Conservation (phyloP, 345 rosid species). For the Eucalyptus coolabah region DNA sequence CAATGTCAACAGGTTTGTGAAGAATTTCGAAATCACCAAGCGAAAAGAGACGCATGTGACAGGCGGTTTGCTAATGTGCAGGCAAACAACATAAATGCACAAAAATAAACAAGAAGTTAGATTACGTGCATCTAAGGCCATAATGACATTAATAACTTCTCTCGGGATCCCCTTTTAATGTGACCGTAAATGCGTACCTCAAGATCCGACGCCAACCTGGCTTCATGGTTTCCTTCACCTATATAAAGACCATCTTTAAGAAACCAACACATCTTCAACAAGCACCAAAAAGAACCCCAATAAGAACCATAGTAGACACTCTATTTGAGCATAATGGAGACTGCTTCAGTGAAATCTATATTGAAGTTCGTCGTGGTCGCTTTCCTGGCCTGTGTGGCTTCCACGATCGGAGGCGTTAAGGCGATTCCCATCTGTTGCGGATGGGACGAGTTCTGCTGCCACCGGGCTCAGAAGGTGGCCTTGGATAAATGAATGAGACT, state of each 20-base stretch:
- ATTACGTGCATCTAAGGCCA: not conserved
- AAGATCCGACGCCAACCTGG: not conserved
- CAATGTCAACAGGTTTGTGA: not conserved
- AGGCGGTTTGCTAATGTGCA: not conserved
- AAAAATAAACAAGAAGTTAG: not conserved
- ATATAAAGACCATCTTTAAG: not conserved
- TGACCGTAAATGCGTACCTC: not conserved
- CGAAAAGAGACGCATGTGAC: not conserved
- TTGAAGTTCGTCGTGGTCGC: not conserved
- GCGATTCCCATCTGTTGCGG: not conserved
- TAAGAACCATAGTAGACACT: not conserved
- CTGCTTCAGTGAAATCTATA: not conserved
- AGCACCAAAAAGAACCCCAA: not conserved
- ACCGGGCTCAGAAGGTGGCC: not conserved
- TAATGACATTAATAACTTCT: not conserved
- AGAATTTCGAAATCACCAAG: not conserved
- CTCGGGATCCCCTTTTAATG: not conserved
- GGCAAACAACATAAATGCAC: not conserved
- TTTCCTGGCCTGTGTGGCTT: not conserved
- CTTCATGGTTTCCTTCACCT: not conserved
- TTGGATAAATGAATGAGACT: not conserved
- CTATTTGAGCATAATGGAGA: not conserved
- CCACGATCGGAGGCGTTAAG: not conserved
- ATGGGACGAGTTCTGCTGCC: not conserved
- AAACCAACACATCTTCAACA: not conserved